These are phyloP conservation scores for Cercospora sp. DNA, from an alignment of 2,329 filamentous ascomycete genomes.

Conservation along the genomic window DNA sequence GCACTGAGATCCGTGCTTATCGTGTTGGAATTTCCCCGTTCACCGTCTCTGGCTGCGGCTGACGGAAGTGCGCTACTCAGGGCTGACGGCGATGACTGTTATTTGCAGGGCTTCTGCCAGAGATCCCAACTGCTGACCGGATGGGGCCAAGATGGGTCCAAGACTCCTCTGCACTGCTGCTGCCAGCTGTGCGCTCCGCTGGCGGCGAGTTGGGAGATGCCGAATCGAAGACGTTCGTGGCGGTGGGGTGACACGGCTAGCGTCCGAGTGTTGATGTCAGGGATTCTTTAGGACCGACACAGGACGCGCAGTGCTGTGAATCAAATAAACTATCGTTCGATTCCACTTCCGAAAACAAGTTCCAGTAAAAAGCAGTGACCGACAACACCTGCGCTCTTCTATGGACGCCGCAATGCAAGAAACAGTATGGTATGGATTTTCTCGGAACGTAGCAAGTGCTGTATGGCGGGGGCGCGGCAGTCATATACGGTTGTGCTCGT, in stretches of 20 bases:
- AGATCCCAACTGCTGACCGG: background rate
- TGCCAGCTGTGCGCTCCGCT: background rate
- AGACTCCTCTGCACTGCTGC: background rate
- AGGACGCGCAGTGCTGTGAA: background rate
- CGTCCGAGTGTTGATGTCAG: constrained; percentile 13
- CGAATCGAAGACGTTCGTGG: constrained; percentile 5
- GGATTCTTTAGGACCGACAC: constrained; percentile 5
- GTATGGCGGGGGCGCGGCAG: background rate
- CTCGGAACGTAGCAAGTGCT: background rate
- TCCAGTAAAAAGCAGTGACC: background rate
- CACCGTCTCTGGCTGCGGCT: constrained; percentile 8
- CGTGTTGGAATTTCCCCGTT: background rate
- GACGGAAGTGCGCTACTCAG: constrained; percentile 3
- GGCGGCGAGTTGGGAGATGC: constrained; percentile 1
- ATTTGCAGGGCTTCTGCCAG: background rate
- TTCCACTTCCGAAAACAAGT: background rate
- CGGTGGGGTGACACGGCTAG: constrained; percentile 9
- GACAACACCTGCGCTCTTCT: background rate
- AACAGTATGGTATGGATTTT: background rate
- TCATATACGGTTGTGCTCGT: background rate
- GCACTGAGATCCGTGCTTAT: constrained; percentile 7
- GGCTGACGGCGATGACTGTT: constrained; percentile 6
- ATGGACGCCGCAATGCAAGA: background rate
- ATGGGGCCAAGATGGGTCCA: background rate
- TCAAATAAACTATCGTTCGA: background rate